Evolutionary conservation across 352 stramenopile genomes (phyloP).

Genomic region (Phytophthora ramorum): DNA sequence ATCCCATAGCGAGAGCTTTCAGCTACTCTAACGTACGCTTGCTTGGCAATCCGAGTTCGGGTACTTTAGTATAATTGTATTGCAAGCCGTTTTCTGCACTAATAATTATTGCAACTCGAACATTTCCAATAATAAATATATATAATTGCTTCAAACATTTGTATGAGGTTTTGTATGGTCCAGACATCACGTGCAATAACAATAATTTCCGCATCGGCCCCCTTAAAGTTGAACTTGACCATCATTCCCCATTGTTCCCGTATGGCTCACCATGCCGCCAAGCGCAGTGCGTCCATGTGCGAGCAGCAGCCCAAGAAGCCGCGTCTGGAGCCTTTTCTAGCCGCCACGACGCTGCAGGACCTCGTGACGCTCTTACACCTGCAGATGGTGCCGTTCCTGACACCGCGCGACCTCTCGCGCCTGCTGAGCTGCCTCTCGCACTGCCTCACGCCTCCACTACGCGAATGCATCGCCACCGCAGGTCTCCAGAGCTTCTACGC

Average conservation of each 20-base stretch:
- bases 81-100: no score
- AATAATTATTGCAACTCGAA: no score
- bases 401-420: slow-evolving; percentile 26
- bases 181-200: no score
- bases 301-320: slow-evolving; percentile 15
- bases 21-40: no score
- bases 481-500: slow-evolving; percentile 26
- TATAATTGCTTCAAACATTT: no score
- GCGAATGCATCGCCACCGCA: slow-evolving; percentile 19
- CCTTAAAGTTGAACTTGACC: slow-evolving; percentile 30
- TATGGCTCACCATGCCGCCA: neutral
- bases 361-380: slow-evolving; percentile 33
- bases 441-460: slow-evolving; percentile 6
- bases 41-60: no score
- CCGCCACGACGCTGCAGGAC: slow-evolving; percentile 12
- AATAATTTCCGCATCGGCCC: neutral
- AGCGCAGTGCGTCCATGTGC: neutral
- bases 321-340: neutral
- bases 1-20: no score
- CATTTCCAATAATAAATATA: no score
- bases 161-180: no score
- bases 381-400: slow-evolving; percentile 34
- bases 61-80: no score
- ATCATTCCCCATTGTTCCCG: slow-evolving; percentile 15
- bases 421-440: slow-evolving; percentile 18